Percentiles rank a stretch among this genome's conserved stretches.
Conservation (phyloP, 495 filamentous ascomycete genomes). For the Neurospora hispaniola region DNA sequence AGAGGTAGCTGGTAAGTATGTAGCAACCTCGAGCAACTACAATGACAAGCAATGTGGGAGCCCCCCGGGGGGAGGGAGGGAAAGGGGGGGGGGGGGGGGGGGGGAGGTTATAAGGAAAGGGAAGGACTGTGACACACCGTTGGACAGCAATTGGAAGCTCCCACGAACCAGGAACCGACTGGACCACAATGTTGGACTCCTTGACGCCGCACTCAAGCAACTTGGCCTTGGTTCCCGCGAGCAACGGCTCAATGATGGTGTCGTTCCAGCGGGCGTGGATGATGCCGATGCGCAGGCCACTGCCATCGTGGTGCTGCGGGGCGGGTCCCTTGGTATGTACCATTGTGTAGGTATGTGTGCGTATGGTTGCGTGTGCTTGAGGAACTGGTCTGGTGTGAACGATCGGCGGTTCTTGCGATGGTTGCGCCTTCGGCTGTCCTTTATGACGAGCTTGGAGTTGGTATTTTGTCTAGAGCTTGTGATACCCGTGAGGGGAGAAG, state of each 20-base stretch:
- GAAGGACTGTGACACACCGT: constrained; percentile 38
- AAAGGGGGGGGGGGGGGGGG: too few species aligned
- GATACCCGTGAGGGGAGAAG: not conserved
- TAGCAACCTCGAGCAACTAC: not conserved
- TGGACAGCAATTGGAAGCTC: constrained; percentile 84
- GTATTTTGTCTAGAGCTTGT: not conserved
- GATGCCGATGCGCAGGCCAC: constrained; percentile 79
- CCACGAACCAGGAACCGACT: constrained; percentile 89
- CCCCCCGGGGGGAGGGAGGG: too few species aligned
- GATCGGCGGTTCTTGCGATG: not conserved
- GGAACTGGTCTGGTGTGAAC: not conserved
- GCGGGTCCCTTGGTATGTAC: constrained; percentile 37
- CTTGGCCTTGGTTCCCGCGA: constrained; percentile 52
- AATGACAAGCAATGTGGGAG: not conserved
- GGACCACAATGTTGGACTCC: constrained; percentile 75
- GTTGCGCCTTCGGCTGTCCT: not conserved
- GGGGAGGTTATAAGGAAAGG: too few species aligned
- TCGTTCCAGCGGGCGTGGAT: constrained; percentile 95
- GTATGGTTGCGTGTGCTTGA: not conserved
- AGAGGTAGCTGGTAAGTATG: not conserved
- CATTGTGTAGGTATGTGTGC: not conserved
- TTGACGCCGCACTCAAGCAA: constrained; percentile 58
- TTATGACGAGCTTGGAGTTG: not conserved
- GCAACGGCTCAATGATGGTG: constrained; percentile 60
- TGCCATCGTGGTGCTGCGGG: constrained; percentile 49